A percentile compares a stretch with the other conserved stretches of the same genome.
Evolutionary conservation across 768 basidiomycete genomes (phyloP).

Genomic region (Melanogaster broomeanus): DNA sequence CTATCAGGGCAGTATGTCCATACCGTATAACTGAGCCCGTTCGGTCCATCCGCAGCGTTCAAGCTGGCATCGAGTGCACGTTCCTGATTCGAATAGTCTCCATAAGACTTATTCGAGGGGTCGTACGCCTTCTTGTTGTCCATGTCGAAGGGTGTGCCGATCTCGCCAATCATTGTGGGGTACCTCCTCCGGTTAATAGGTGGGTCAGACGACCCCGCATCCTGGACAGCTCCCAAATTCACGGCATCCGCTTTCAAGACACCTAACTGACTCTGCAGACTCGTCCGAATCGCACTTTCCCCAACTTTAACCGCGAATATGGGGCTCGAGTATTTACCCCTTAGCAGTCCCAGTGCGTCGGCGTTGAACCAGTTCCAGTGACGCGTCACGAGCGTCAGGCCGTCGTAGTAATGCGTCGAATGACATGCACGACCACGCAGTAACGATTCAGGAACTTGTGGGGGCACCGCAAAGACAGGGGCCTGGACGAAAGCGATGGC

Average conservation of each 20-base stretch:
- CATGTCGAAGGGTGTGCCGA: constrained; percentile 95
- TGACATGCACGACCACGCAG: constrained; percentile 69
- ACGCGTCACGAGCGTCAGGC: constrained; percentile 87
- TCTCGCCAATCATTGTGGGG: constrained; percentile 94
- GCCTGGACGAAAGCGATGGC: constrained; percentile 91
- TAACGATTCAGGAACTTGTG: constrained; percentile 54
- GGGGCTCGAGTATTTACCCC: constrained; percentile 73
- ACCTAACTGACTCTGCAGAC: constrained; percentile 80
- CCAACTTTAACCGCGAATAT: constrained; percentile 81
- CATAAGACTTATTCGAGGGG: constrained; percentile 41
- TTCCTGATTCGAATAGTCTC: constrained; percentile 78
- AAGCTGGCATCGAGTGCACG: constrained; percentile 86
- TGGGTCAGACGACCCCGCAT: background rate
- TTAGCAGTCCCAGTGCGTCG: constrained; percentile 88
- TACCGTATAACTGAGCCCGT: constrained; percentile 75
- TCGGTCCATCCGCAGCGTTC: constrained; percentile 75
- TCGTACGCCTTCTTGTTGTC: constrained; percentile 86
- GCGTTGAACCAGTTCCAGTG: constrained; percentile 97
- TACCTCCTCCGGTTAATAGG: constrained; percentile 37
- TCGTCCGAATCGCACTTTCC: constrained; percentile 77
- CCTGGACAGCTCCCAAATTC: constrained; percentile 47
- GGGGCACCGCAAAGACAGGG: constrained; percentile 85
- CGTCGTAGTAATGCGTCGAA: constrained; percentile 92
- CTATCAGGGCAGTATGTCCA: constrained; percentile 91
- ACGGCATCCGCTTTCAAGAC: constrained; percentile 73